Evolutionary conservation across 768 basidiomycete species (phyloP), one percentile per base, ranked within the genome.

Genomic region (Suillus ampliporus): DNA sequence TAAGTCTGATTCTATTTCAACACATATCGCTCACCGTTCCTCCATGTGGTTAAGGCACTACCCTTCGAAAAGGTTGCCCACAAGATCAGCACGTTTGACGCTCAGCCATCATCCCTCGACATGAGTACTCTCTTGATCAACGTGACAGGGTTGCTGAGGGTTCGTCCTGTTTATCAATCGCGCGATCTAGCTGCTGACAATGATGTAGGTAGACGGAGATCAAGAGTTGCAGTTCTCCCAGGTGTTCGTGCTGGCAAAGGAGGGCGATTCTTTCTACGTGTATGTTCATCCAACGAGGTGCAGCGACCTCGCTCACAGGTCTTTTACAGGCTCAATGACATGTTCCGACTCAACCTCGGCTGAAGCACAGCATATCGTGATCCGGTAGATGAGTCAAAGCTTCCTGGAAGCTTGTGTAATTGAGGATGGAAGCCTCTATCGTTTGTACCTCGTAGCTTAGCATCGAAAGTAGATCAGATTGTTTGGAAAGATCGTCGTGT

Each of bases 181-280:
- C 31, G 47, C 38, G 13, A 35, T 52, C 21, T 62, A 51, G 51
- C 64, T 63, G 35, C 52, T 50, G 26, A 31, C 38, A 8, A n/a
- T 21, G 56, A 58, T 37, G 38, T 67, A 94, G 93, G 87, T 99
- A 67, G 96, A 91, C 64, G 83, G 82, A 65, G 47, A 77, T 61
- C 91, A 92, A 67, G 87, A 93, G n/a, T 80, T 99, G 61, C 88
- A 87, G 70, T 99, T 93, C 82, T 92, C 89, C 67, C 97, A 99
- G 78, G 82, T 88, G 65, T 99, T 99, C 87, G 94, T 97, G 68
- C 87, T 99, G 62, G 83, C 92, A 58, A 89, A 86, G 31, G 92
- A 96, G 3, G 86, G 82, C 6, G 69, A 66, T 21, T 86, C 86
- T 67, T 96, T 90, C 82, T 98, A 89, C 73, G 91, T 99, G 95